Evolutionary conservation across 2,329 filamentous ascomycete species (phyloP).

Genomic region (Scedosporium minutisporum): DNA sequence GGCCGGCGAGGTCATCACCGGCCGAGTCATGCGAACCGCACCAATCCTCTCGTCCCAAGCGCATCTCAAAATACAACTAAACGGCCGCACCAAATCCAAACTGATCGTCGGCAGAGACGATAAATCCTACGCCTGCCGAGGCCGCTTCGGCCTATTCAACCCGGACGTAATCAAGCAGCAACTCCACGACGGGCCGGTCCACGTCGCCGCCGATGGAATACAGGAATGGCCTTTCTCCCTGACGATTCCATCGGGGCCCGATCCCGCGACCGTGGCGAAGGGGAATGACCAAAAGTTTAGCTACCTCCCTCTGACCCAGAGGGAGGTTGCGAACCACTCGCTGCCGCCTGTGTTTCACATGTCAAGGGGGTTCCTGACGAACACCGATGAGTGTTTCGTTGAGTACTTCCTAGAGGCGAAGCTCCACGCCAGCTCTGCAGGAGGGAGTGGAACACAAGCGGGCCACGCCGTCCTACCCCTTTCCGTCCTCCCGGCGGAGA

Average conservation of each 20-base stretch:
- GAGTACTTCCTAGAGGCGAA: conserved; percentile 25
- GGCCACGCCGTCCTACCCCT: conserved; percentile 15
- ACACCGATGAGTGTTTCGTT: conserved; percentile 17
- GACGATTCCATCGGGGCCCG: conserved; percentile 13
- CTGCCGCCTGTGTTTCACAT: conserved; percentile 10
- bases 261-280: background rate
- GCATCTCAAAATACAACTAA: conserved; percentile 13
- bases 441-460: background rate
- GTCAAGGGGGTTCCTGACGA: background rate
- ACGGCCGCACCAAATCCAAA: conserved; percentile 18
- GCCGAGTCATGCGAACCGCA: conserved; percentile 14
- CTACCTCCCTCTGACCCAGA: conserved; percentile 9
- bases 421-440: conserved; percentile 10
- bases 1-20: conserved; percentile 18
- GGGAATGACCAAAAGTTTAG: conserved; percentile 8
- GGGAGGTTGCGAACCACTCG: conserved; percentile 6
- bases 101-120: conserved; percentile 10
- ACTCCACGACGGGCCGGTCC: conserved; percentile 16
- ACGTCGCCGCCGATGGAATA: conserved; percentile 11
- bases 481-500: conserved; percentile 7
- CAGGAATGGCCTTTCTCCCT: conserved; percentile 20
- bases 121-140: too few relatives aligned
- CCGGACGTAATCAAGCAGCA: conserved; percentile 7
- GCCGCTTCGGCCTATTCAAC: conserved; percentile 17
- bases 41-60: conserved; percentile 14